Conservation (phyloP, 176 grass and related monocot genomes). For the Saccharum spontaneum region DNA sequence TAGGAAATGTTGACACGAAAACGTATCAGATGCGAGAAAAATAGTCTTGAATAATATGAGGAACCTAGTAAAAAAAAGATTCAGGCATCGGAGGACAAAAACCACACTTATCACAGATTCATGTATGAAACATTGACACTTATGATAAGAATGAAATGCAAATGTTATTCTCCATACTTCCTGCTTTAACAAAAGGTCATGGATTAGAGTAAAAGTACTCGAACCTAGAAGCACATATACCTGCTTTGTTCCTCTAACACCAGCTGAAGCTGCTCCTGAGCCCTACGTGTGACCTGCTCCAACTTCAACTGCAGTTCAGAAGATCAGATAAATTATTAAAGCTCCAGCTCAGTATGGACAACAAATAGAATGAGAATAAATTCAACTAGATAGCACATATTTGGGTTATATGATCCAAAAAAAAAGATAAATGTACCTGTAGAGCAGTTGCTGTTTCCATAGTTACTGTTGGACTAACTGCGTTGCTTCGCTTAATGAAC, state of each 20-base stretch:
- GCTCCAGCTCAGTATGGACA: constrained; percentile 22
- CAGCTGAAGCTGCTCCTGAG: constrained; percentile 96
- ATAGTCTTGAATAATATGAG: not conserved
- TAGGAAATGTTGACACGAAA: not conserved
- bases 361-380: constrained; percentile 6
- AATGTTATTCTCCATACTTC: not conserved
- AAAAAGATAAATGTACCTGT: constrained; percentile 50
- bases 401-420: not conserved
- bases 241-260: constrained; percentile 95
- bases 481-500: constrained; percentile 90
- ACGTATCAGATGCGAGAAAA: not conserved
- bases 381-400: constrained; percentile 17
- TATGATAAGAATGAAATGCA: not conserved
- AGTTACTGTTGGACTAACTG: constrained; percentile 86
- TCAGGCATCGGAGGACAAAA: not conserved
- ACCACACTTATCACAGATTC: not conserved
- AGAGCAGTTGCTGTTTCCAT: constrained; percentile 95
- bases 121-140: not conserved
- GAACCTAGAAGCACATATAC: constrained; percentile 39
- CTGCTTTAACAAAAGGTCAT: not conserved
- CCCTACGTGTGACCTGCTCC: constrained; percentile 86
- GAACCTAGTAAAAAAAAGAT: not conserved
- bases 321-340: constrained; percentile 25
- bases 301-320: constrained; percentile 77
- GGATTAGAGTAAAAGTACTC: not conserved